phyloP scores from a whole-genome alignment of 495 filamentous ascomycete species.

The Penicillium salamii region DNA sequence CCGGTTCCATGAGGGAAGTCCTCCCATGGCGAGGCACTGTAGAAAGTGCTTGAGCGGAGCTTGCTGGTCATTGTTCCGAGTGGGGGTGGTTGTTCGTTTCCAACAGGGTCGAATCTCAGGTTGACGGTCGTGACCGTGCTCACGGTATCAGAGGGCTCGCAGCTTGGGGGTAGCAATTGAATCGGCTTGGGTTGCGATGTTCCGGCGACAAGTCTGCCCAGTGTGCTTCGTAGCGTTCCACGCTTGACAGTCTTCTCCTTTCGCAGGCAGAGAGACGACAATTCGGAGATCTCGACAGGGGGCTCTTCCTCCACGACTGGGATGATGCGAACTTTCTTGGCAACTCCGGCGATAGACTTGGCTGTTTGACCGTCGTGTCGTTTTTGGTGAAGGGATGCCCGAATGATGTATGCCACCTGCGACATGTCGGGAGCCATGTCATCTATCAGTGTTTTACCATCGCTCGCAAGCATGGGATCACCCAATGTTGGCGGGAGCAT shows the following conservation, averaged over 20 bases:
- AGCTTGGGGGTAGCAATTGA: constrained; percentile 51
- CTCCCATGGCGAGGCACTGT: constrained; percentile 57
- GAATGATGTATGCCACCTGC: constrained; percentile 70
- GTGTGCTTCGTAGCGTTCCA: constrained; percentile 71
- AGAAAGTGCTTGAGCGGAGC: constrained; percentile 74
- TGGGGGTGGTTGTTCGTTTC: constrained; percentile 60
- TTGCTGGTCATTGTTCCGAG: constrained; percentile 67
- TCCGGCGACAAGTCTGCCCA: constrained; percentile 70
- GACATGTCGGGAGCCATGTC: constrained; percentile 84
- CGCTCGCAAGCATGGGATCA: constrained; percentile 54
- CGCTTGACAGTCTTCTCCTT: constrained; percentile 76
- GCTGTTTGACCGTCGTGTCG: constrained; percentile 13
- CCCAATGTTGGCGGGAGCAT: constrained; percentile 80
- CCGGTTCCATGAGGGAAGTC: constrained; percentile 34
- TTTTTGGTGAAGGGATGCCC: constrained; percentile 50
- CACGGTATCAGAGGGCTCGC: constrained; percentile 31
- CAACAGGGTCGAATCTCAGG: constrained; percentile 71
- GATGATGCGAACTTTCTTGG: constrained; percentile 70
- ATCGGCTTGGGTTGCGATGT: constrained; percentile 71
- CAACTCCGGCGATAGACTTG: constrained; percentile 46
- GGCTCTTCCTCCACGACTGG: constrained; percentile 72
- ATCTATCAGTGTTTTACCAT: constrained; percentile 56
- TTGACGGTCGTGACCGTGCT: constrained; percentile 65
- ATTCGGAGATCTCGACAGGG: constrained; percentile 62
- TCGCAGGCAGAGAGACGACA: constrained; percentile 62